phyloP scores from a whole-genome alignment of 2,329 filamentous ascomycete species.

The Colletotrichum chrysophilum region DNA sequence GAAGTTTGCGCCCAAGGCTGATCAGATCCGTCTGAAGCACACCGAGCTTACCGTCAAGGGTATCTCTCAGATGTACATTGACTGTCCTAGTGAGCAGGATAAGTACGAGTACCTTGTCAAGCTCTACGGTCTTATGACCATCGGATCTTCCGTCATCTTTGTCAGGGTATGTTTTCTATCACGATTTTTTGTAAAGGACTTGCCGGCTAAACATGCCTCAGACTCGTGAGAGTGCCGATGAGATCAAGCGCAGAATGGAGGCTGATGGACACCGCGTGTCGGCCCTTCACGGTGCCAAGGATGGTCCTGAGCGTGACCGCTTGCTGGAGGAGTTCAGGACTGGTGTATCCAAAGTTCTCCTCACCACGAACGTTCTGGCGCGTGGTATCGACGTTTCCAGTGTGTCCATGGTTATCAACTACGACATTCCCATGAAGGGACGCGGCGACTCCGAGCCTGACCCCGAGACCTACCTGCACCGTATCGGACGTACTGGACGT shows the following conservation, averaged over 20 bases:
- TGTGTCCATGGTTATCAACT: constrained; percentile 99
- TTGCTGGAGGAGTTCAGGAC: constrained; percentile 87
- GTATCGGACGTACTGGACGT: constrained; percentile 94
- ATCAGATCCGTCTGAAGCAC: constrained; percentile 85
- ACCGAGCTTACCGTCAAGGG: constrained; percentile 95
- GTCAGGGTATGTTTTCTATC: constrained; percentile 70
- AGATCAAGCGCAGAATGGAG: constrained; percentile 86
- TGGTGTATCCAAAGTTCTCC: constrained; percentile 91
- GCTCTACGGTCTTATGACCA: constrained; percentile 94
- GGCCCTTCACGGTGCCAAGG: constrained; percentile 86
- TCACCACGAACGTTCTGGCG: constrained; percentile 95
- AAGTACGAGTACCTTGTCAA: constrained; percentile 91
- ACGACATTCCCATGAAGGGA: constrained; percentile 81
- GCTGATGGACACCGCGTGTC: constrained; percentile 91
- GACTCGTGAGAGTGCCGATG: constrained; percentile 84
- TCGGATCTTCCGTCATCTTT: constrained; percentile 97
- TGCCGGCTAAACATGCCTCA: constrained; percentile 37
- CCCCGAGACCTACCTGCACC: constrained; percentile 94
- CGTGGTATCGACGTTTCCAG: constrained; percentile 92
- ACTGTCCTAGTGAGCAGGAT: constrained; percentile 80
- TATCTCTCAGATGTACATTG: constrained; percentile 97
- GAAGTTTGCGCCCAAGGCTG: constrained; percentile 84
- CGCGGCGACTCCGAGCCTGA: constrained; percentile 83
- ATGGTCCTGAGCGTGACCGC: constrained; percentile 81
- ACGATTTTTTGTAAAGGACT: too few relatives aligned